Evolutionary conservation across 2,329 filamentous ascomycete species (phyloP).

Genomic region (Trichoderma asperellum): DNA sequence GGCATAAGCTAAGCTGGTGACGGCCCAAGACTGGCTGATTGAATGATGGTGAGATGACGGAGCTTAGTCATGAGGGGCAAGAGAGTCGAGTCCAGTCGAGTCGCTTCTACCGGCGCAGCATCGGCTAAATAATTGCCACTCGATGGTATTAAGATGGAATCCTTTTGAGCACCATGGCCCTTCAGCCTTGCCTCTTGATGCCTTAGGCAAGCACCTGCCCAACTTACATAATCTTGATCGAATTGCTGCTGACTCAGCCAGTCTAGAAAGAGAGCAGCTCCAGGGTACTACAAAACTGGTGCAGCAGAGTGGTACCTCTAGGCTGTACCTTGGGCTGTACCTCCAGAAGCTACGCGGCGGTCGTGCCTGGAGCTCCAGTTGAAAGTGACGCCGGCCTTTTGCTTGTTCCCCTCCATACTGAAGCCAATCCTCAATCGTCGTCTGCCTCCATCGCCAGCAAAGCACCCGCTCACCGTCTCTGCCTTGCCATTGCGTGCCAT

Average conservation of each 20-base stretch:
- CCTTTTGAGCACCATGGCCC: background rate
- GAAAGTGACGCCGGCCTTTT: slow-evolving; percentile 28
- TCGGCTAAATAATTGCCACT: slow-evolving; percentile 7
- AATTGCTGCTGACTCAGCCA: slow-evolving; percentile 1
- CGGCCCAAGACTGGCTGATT: slow-evolving; percentile 18
- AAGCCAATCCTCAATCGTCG: background rate
- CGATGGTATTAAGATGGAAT: background rate
- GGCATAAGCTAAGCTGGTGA: background rate
- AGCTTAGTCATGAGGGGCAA: slow-evolving; percentile 28
- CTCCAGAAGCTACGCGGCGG: slow-evolving; percentile 41
- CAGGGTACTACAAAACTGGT: slow-evolving; percentile 15
- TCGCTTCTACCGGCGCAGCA: background rate
- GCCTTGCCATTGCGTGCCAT: background rate
- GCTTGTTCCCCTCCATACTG: slow-evolving; percentile 14
- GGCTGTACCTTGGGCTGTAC: background rate
- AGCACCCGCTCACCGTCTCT: background rate
- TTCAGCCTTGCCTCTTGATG: slow-evolving; percentile 20
- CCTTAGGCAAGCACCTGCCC: slow-evolving; percentile 35
- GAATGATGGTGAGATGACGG: slow-evolving; percentile 11
- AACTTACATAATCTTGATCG: background rate
- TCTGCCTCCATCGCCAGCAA: background rate
- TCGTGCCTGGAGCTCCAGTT: slow-evolving; percentile 51
- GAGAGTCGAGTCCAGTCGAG: background rate
- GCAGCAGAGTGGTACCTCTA: slow-evolving; percentile 2
- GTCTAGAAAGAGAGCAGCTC: background rate